A percentile compares a stretch with the other conserved stretches of the same genome.
These are phyloP conservation scores for Cryphonectria nitschkei DNA, from an alignment of 2,329 filamentous ascomycete genomes.

Conservation along the genomic window DNA sequence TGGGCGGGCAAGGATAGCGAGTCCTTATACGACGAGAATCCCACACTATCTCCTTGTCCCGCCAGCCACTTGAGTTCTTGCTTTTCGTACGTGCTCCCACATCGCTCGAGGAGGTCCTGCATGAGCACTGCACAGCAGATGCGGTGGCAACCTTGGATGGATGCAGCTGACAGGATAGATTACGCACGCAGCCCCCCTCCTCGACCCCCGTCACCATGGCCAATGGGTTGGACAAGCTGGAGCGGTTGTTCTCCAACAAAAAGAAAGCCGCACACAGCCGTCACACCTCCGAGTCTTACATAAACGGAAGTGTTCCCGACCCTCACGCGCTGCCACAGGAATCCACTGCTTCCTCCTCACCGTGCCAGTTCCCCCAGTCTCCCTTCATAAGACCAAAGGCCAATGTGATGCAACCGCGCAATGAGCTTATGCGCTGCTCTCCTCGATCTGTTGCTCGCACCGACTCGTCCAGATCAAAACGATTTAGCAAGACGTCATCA, in stretches of 20 bases:
- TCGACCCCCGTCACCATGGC: conserved; percentile 44
- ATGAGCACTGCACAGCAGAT: conserved; percentile 15
- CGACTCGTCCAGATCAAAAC: conserved; percentile 22
- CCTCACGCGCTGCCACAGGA: conserved; percentile 22
- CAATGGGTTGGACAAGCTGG: conserved; percentile 52
- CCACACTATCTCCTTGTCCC: conserved; percentile 17
- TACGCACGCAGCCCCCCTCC: conserved; percentile 27
- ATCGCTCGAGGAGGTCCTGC: background rate
- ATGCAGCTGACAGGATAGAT: conserved; percentile 31
- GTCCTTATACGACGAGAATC: conserved; percentile 25
- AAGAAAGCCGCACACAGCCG: conserved; percentile 39
- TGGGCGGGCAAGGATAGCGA: conserved; percentile 26
- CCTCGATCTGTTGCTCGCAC: conserved; percentile 16
- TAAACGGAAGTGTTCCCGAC: conserved; percentile 25
- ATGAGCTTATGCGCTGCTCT: conserved; percentile 41
- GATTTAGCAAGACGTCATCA: conserved; percentile 17
- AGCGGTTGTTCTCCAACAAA: conserved; percentile 55
- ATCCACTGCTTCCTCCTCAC: conserved; percentile 22
- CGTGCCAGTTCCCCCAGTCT: conserved; percentile 47
- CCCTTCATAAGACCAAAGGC: conserved; percentile 61
- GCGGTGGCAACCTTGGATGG: conserved; percentile 14
- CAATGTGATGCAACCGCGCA: conserved; percentile 60
- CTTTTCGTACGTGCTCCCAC: conserved; percentile 22
- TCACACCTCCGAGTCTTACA: conserved; percentile 31
- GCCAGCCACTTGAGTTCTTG: conserved; percentile 23